These are phyloP conservation scores for Neodidymelliopsis sp. DNA, from an alignment of 2,329 filamentous ascomycete species.

Conservation along the genomic window DNA sequence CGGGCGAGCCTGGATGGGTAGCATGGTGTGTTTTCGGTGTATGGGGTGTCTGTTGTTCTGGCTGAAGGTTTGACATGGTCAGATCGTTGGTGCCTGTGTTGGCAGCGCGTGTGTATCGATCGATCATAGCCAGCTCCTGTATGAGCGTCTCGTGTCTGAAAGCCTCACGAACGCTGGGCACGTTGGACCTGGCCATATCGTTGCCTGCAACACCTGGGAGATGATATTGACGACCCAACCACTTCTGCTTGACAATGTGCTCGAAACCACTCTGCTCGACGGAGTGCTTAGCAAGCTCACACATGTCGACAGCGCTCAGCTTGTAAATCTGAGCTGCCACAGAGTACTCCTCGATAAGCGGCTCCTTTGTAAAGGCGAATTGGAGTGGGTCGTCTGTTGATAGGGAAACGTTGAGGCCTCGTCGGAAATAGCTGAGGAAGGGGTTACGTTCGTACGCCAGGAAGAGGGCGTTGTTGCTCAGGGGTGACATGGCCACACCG, in stretches of 20 bases:
- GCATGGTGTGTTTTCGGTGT: constrained; percentile 41
- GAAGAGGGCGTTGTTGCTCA: constrained; percentile 97
- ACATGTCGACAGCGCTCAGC: constrained; percentile 96
- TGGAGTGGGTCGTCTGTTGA: constrained; percentile 97
- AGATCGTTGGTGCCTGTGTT: constrained; percentile 41
- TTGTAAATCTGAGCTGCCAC: constrained; percentile 99
- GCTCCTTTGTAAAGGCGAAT: constrained; percentile 98
- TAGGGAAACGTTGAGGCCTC: constrained; percentile 92
- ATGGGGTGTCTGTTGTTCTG: constrained; percentile 29
- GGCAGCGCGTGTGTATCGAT: constrained; percentile 53
- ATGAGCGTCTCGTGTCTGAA: constrained; percentile 87
- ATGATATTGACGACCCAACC: constrained; percentile 82
- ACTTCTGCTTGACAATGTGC: constrained; percentile 84
- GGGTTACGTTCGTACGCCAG: constrained; percentile 96
- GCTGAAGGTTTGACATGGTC: constrained; percentile 47
- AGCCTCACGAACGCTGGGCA: constrained; percentile 89
- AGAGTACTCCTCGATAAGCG: constrained; percentile 96
- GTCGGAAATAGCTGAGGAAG: constrained; percentile 93
- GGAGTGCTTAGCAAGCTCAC: constrained; percentile 94
- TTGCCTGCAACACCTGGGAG: constrained; percentile 84
- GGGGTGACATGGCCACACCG: constrained; percentile 97
- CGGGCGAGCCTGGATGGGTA: constrained; percentile 48
- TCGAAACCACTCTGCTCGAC: constrained; percentile 96
- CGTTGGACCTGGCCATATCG: constrained; percentile 93
- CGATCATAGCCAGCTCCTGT: constrained; percentile 80